phyloP scores from a whole-genome alignment of 1,139 yeast genomes.

The Pneumocystis murina region DNA sequence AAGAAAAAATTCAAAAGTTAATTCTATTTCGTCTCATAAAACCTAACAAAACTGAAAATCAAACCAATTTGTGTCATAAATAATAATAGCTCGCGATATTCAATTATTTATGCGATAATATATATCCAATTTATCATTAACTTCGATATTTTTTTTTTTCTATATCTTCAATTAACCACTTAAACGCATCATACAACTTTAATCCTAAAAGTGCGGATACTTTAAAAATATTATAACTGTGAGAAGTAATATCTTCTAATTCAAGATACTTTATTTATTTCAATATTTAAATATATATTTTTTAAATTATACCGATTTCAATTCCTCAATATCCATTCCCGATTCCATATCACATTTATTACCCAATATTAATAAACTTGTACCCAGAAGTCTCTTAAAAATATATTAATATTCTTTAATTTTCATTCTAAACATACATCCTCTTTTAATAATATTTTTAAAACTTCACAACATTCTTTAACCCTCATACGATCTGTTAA shows the following conservation, averaged over 20 bases:
- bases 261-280: constrained; percentile 18
- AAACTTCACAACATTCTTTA: constrained; percentile 36
- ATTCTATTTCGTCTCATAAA: background rate
- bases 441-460: constrained; percentile 46
- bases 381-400: constrained; percentile 38
- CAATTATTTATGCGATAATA: background rate
- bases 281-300: constrained; percentile 29
- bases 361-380: constrained; percentile 33
- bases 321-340: constrained; percentile 16
- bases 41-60: background rate
- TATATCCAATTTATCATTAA: background rate
- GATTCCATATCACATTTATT: constrained; percentile 32
- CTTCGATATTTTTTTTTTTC: background rate
- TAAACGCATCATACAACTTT: constrained; percentile 33
- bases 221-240: constrained; percentile 27
- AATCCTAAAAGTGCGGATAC: constrained; percentile 48
- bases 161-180: constrained; percentile 34
- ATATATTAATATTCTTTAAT: background rate
- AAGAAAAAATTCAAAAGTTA: background rate
- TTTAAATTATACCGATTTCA: constrained; percentile 18
- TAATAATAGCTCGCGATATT: no score
- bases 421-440: constrained; percentile 26
- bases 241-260: constrained; percentile 35
- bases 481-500: constrained; percentile 53
- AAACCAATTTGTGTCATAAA: no score